These are phyloP conservation scores for Microsporum canis DNA, from an alignment of 2,329 filamentous ascomycete species.

Conservation along the genomic window DNA sequence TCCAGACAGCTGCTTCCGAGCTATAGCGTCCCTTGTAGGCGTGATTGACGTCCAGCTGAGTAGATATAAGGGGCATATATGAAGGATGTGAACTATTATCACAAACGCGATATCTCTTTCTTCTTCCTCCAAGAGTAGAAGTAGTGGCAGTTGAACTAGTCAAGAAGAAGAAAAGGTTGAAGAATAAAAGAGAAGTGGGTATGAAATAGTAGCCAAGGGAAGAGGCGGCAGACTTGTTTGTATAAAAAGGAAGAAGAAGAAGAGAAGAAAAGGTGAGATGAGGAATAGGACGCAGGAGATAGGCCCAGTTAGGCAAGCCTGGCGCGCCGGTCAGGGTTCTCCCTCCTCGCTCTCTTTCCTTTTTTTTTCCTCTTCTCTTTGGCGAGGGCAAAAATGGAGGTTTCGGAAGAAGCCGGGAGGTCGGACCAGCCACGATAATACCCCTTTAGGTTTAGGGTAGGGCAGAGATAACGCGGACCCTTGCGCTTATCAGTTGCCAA, in stretches of 20 bases:
- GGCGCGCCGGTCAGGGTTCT: neutral
- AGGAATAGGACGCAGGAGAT: neutral
- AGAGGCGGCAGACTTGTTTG: neutral
- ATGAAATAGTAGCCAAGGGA: neutral
- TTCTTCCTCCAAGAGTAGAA: neutral
- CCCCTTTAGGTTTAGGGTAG: neutral
- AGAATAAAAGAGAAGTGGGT: neutral
- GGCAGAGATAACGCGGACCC: neutral
- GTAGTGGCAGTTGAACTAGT: neutral
- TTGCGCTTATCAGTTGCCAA: conserved; percentile 1
- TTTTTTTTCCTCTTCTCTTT: too few species aligned
- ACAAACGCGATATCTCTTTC: too few species aligned
- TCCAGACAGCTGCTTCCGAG: neutral
- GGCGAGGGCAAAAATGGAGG: neutral
- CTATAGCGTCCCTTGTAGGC: neutral
- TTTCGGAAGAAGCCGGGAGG: neutral
- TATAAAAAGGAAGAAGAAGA: neutral
- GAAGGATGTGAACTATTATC: neutral
- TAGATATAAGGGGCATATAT: neutral
- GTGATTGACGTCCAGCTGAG: neutral
- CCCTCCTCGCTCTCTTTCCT: too few species aligned
- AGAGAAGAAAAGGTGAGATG: neutral
- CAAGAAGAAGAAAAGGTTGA: neutral
- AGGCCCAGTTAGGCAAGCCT: conserved; percentile 1
- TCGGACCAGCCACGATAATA: conserved; percentile 1